phyloP scores from a whole-genome alignment of 1,139 yeast genomes.

The Wickerhamomyces sp. region DNA sequence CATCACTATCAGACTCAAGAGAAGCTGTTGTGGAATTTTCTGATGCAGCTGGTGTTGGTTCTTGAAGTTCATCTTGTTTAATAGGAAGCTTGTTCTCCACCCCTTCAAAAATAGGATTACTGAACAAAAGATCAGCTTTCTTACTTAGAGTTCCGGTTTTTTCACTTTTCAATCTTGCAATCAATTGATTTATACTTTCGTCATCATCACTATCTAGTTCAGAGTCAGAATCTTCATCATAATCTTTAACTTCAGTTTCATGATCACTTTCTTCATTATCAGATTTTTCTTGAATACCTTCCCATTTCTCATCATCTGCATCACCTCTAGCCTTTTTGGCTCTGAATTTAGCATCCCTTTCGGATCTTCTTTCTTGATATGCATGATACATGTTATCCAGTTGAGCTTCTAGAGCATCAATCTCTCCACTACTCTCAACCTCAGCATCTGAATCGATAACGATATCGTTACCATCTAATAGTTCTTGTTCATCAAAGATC shows the following conservation, averaged over 20 bases:
- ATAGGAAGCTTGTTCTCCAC: constrained; percentile 41
- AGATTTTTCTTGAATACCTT: constrained; percentile 57
- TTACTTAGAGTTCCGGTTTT: constrained; percentile 54
- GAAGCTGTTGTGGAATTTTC: constrained; percentile 19
- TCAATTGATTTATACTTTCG: constrained; percentile 59
- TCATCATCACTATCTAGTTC: constrained; percentile 61
- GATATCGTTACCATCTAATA: constrained; percentile 50
- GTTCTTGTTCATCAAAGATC: constrained; percentile 56
- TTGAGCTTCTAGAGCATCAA: constrained; percentile 74
- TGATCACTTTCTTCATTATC: constrained; percentile 35
- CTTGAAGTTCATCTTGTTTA: constrained; percentile 12
- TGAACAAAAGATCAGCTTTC: constrained; percentile 73
- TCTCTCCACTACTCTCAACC: constrained; percentile 48
- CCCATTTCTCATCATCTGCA: constrained; percentile 80
- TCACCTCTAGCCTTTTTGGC: constrained; percentile 83
- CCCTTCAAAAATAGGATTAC: constrained; percentile 70
- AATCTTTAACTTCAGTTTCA: constrained; percentile 28
- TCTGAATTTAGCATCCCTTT: constrained; percentile 70
- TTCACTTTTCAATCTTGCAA: constrained; percentile 49
- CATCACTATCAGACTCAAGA: constrained; percentile 17
- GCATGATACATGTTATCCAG: constrained; percentile 76
- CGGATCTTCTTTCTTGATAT: constrained; percentile 70
- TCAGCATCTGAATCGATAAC: constrained; percentile 40
- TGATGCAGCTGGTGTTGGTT: constrained; percentile 10
- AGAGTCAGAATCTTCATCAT: constrained; percentile 38